Evolutionary conservation across 208 protist genomes (phyloP).

Genomic region (Crithidia thermophila): DNA sequence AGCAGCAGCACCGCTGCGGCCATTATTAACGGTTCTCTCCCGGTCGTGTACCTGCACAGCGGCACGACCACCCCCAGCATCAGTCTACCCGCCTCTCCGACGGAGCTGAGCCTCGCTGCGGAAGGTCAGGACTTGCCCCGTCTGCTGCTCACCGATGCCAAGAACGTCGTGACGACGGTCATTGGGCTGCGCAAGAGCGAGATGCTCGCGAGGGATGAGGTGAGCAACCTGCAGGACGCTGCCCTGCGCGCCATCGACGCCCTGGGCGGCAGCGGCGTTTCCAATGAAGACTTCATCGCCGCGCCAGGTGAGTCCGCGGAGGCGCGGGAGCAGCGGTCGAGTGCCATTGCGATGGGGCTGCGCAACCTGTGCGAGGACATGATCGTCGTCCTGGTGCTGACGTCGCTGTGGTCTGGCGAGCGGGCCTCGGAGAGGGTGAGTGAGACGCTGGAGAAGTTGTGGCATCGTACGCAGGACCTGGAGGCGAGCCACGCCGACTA

Average conservation of each 20-base stretch:
- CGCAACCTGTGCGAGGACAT: slow-evolving; percentile 50
- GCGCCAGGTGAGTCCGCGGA: slow-evolving; percentile 24
- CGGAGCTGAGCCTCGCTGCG: not conserved
- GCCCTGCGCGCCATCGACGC: slow-evolving; percentile 44
- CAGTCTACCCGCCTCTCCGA: slow-evolving; percentile 1
- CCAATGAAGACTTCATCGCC: slow-evolving; percentile 9
- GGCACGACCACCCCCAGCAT: not conserved
- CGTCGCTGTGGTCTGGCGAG: slow-evolving; percentile 47
- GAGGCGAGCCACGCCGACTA: slow-evolving; percentile 16
- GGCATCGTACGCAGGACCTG: slow-evolving; percentile 25
- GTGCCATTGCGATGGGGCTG: slow-evolving; percentile 22
- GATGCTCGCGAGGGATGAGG: slow-evolving; percentile 14
- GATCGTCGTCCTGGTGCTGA: slow-evolving; percentile 45
- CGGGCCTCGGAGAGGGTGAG: slow-evolving; percentile 40
- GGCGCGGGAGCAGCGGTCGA: slow-evolving; percentile 8
- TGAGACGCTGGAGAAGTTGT: slow-evolving; percentile 45
- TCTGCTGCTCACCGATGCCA: slow-evolving; percentile 15
- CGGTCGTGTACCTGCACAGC: not conserved
- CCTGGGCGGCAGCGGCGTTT: slow-evolving; percentile 39
- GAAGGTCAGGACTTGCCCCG: slow-evolving; percentile 12
- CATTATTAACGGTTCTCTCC: not conserved
- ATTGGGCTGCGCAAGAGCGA: slow-evolving; percentile 3
- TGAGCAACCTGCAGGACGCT: slow-evolving; percentile 42
- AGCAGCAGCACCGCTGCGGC: not conserved
- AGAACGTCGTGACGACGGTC: slow-evolving; percentile 8